A percentile compares a stretch with the other conserved stretches of the same genome.
Conservation (phyloP, 1,284 basidiomycete species). For the Papiliotrema nemorosa region DNA sequence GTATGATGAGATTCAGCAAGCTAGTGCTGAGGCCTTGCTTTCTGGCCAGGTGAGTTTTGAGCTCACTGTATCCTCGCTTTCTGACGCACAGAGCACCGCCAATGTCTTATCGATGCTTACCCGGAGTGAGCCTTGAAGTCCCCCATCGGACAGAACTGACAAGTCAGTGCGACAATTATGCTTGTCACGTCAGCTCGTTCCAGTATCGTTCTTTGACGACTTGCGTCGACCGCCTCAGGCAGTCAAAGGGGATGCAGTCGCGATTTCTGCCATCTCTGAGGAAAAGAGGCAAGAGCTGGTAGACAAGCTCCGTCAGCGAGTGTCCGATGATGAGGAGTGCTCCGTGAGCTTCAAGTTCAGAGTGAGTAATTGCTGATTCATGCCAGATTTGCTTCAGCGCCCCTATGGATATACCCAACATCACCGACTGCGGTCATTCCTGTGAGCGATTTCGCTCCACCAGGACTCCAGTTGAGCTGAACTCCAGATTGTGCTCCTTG, state of each 20-base stretch:
- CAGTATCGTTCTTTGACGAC: slow-evolving; percentile 68
- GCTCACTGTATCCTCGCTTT: background rate
- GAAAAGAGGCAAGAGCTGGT: slow-evolving; percentile 56
- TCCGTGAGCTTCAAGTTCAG: slow-evolving; percentile 25
- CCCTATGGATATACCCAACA: slow-evolving; percentile 62
- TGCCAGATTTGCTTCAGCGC: slow-evolving; percentile 66
- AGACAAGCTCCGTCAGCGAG: slow-evolving; percentile 59
- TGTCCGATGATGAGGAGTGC: slow-evolving; percentile 82
- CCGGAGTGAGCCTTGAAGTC: slow-evolving; percentile 48
- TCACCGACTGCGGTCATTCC: slow-evolving; percentile 71
- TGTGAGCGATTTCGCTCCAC: slow-evolving; percentile 41
- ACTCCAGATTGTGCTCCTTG: slow-evolving; percentile 56
- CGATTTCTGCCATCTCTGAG: slow-evolving; percentile 18
- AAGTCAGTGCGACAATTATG: slow-evolving; percentile 69
- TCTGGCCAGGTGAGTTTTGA: slow-evolving; percentile 23
- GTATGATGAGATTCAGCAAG: slow-evolving; percentile 69
- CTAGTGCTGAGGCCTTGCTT: slow-evolving; percentile 64
- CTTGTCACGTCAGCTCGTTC: slow-evolving; percentile 74
- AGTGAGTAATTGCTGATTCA: background rate
- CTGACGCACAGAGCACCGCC: slow-evolving; percentile 42
- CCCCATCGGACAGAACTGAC: background rate
- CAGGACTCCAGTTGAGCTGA: background rate
- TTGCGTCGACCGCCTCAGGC: slow-evolving; percentile 52
- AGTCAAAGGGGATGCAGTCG: slow-evolving; percentile 53
- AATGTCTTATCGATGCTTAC: slow-evolving; percentile 78